phyloP scores from a whole-genome alignment of 176 grass and related monocot genomes.

The Urochloa ruziziensis region DNA sequence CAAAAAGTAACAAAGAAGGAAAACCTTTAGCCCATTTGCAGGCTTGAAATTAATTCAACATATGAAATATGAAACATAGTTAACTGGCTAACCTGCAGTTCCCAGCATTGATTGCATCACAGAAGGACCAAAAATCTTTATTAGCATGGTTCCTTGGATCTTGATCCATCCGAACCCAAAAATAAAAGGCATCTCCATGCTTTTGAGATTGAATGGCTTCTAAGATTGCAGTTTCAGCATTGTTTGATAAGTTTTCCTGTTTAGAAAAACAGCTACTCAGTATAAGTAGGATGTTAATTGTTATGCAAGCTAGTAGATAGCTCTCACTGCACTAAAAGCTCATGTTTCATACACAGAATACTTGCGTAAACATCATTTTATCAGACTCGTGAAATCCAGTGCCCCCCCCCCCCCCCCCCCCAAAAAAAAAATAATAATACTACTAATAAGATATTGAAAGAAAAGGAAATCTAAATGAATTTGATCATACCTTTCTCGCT shows the following conservation, averaged over 20 bases:
- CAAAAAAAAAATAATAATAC: too few relatives aligned
- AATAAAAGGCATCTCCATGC: conserved; percentile 96
- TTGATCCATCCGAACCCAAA: conserved; percentile 94
- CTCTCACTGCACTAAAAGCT: not conserved
- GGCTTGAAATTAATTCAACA: not conserved
- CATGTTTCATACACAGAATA: not conserved
- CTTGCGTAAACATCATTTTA: conserved; percentile 10
- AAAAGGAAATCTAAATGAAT: not conserved
- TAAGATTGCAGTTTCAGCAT: conserved; percentile 74
- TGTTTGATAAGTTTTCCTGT: conserved; percentile 65
- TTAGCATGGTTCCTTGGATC: conserved; percentile 66
- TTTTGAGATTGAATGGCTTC: conserved; percentile 68
- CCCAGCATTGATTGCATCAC: conserved; percentile 92
- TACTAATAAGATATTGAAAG: not conserved
- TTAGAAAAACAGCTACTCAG: conserved; percentile 8
- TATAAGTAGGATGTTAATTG: not conserved
- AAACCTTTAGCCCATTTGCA: conserved; percentile 2
- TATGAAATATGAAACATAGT: conserved; percentile 21
- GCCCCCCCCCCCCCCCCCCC: too few relatives aligned
- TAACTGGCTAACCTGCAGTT: conserved; percentile 83
- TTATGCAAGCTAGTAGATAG: conserved; percentile 14
- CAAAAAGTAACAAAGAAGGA: too few relatives aligned
- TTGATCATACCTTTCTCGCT: conserved; percentile 63
- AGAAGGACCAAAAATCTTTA: conserved; percentile 89
- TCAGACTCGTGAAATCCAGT: not conserved